Evolutionary conservation across 768 basidiomycete species (phyloP), one percentile per base, ranked within the genome.

Genomic region (Psilocybe cyanescens): DNA sequence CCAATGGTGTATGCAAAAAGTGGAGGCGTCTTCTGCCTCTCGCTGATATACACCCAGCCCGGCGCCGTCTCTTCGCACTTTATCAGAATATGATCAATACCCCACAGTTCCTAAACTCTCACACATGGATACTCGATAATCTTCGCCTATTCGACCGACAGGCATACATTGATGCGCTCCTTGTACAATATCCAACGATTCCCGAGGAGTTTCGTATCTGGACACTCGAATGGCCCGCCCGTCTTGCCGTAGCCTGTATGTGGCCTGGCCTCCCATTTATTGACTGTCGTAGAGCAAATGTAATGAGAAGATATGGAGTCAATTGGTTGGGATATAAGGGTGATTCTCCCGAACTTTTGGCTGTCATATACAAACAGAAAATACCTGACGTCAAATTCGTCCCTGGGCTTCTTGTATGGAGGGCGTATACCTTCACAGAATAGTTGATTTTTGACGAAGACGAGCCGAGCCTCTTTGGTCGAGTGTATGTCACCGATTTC

Each of bases 201-300:
- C 63, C 63, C 3, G 55, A 60, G 17, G 63, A 60, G 3, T 64
- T 57, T 37, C 59, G 63, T 2, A 53, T 53, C 2, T 53, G 51
- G 51, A 24, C 8, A 1, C 51, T 53, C n/a, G 51, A 53, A 37
- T 53, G 51, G 51, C 33, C 51, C 8, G 30, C 30, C 3, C 30
- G 24, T 1, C 12, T 55, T 8, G 19, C 46, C 5, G 49, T 60
- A 33, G 12, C 39, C 1, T 47, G 30, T 24, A 58, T 33, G 2
- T 64, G 63, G 63, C 63, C 63, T 9, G 59, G 49, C 1, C 50
- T 64, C 3, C 55, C 61, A 4, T 41, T 58, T 19, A 37, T 16
- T 1, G 2, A 44, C 0, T 54, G 48, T 35, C 3, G 4, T 8
- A 30, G 8, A 1, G 0, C 12, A 4, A 9, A 4, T 0, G 4